Evolutionary conservation across 2,329 filamentous ascomycete genomes (phyloP).

Genomic region (Colletotrichum destructivum): DNA sequence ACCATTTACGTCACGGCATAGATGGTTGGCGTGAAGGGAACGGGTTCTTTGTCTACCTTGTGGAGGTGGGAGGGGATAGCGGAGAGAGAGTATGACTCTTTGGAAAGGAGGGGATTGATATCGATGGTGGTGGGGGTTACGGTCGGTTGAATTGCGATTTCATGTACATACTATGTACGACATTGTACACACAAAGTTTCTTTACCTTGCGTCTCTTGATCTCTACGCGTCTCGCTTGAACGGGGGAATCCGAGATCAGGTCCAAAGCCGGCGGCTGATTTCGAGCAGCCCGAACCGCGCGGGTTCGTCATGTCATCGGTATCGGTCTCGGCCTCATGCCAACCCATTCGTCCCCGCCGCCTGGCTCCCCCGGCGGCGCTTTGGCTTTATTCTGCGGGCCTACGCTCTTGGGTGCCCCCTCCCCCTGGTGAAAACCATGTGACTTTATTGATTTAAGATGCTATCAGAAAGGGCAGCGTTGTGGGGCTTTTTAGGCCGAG

Average conservation of each 20-base stretch:
- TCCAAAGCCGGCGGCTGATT: conserved; percentile 19
- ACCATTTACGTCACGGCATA: conserved; percentile 31
- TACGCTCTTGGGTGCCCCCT: background rate
- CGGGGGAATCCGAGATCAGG: background rate
- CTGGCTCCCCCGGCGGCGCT: background rate
- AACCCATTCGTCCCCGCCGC: too few relatives aligned
- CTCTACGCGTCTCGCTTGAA: background rate
- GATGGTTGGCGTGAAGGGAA: too few relatives aligned
- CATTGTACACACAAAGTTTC: conserved; percentile 27
- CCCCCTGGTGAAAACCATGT: background rate
- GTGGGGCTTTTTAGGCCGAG: background rate
- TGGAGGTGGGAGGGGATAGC: background rate
- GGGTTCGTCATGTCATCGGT: background rate
- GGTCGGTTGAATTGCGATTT: conserved; percentile 12
- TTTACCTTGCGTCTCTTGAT: background rate
- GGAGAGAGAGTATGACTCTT: background rate
- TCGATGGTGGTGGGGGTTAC: too few relatives aligned
- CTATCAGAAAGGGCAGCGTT: background rate
- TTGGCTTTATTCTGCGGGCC: conserved; percentile 35
- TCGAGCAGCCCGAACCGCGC: conserved; percentile 17
- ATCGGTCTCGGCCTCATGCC: too few relatives aligned
- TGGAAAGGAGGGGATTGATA: background rate
- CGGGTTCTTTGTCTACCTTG: background rate
- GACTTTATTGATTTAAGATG: background rate
- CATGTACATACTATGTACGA: conserved; percentile 40